Percentiles rank a stretch among this genome's conserved stretches.
phyloP scores from a whole-genome alignment of 1,284 basidiomycete species.

The Ceratorhiza oryzae-sativae region DNA sequence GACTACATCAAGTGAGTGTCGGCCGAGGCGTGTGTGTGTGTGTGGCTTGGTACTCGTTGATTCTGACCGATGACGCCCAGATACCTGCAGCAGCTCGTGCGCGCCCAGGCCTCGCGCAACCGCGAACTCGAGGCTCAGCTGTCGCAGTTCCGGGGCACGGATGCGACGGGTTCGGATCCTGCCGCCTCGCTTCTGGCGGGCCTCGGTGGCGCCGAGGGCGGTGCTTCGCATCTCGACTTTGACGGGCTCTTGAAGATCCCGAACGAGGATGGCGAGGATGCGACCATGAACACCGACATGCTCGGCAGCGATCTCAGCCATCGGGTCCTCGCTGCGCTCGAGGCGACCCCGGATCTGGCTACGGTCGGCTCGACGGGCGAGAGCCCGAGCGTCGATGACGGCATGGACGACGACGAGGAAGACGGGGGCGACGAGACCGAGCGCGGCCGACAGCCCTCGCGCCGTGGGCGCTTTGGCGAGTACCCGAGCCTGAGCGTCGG shows the following conservation, averaged over 20 bases:
- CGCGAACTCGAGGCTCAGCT: slow-evolving; percentile 76
- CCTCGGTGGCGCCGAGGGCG: not conserved
- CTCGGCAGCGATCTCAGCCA: slow-evolving; percentile 12
- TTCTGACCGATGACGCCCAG: slow-evolving; percentile 48
- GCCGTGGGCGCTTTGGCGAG: slow-evolving; percentile 14
- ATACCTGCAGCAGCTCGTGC: slow-evolving; percentile 83
- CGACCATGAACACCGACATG: not conserved
- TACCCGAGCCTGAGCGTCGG: slow-evolving; percentile 13
- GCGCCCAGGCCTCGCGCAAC: slow-evolving; percentile 75
- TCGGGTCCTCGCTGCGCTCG: slow-evolving; percentile 22
- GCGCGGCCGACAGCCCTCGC: slow-evolving; percentile 20
- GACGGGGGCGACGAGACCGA: slow-evolving; percentile 9
- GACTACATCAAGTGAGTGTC: slow-evolving; percentile 76
- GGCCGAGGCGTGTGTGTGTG: not conserved
- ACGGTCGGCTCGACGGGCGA: not conserved
- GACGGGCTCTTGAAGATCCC: slow-evolving; percentile 9
- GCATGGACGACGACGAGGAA: slow-evolving; percentile 16
- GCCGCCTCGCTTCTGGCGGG: not conserved
- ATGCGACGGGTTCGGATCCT: not conserved
- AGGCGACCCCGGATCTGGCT: not conserved
- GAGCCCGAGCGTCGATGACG: slow-evolving; percentile 20
- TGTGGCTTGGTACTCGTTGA: no score
- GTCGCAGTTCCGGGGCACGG: slow-evolving; percentile 46
- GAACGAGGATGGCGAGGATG: slow-evolving; percentile 23
- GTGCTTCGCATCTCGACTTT: not conserved